Conservation (phyloP, 75 land plant genomes). For the Picea glauca region DNA sequence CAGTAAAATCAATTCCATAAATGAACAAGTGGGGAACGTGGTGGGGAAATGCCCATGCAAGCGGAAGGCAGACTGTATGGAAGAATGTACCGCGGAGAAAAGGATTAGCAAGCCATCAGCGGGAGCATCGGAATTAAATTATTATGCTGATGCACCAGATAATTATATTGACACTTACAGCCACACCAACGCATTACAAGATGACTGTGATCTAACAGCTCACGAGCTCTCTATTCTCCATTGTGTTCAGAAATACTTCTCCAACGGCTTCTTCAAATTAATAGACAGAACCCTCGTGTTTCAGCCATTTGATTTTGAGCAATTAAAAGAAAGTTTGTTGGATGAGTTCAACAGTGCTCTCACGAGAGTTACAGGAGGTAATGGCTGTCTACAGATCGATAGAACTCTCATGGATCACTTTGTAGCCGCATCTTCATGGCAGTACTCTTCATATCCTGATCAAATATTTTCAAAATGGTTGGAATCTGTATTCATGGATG, state of each 20-base stretch:
- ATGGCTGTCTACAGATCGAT: too few relatives aligned
- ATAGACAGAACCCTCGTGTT: slow-evolving; percentile 31
- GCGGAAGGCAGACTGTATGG: background rate
- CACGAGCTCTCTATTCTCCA: background rate
- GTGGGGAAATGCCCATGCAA: too few relatives aligned
- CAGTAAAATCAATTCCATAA: background rate
- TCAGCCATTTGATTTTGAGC: slow-evolving; percentile 52
- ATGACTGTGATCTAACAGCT: background rate
- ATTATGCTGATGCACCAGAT: background rate
- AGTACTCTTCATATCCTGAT: too few relatives aligned
- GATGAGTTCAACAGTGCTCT: too few relatives aligned
- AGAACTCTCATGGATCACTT: too few relatives aligned
- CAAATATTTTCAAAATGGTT: too few relatives aligned
- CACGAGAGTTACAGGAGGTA: too few relatives aligned
- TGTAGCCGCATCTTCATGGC: too few relatives aligned
- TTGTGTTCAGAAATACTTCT: background rate
- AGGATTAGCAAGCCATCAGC: background rate
- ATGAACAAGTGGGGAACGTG: too few relatives aligned
- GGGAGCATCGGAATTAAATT: too few relatives aligned
- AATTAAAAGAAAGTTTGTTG: slow-evolving; percentile 6
- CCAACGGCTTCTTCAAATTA: slow-evolving; percentile 17
- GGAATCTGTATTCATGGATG: too few relatives aligned
- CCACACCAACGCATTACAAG: background rate
- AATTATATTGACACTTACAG: background rate
- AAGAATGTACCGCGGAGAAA: background rate